Conservation (phyloP, 2,329 filamentous ascomycete genomes). For the Colletotrichum phormii region DNA sequence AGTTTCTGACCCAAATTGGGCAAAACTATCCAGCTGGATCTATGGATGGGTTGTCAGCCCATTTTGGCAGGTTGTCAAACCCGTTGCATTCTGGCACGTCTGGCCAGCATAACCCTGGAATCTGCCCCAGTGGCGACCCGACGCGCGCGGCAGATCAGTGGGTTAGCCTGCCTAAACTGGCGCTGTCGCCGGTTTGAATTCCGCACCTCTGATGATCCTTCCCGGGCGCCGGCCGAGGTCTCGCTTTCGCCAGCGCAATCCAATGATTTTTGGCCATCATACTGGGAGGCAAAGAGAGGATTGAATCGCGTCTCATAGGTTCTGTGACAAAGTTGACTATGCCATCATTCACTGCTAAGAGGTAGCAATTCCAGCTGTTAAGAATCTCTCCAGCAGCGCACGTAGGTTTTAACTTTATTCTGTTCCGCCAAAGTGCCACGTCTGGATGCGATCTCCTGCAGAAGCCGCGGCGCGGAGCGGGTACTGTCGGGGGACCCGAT, state of each 20-base stretch:
- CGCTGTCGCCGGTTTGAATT: slow-evolving; percentile 20
- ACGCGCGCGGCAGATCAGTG: slow-evolving; percentile 30
- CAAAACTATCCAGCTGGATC: neutral
- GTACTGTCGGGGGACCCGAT: slow-evolving; percentile 22
- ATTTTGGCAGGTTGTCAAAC: slow-evolving; percentile 25
- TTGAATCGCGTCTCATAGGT: neutral
- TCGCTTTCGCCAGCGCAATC: neutral
- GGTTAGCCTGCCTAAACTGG: slow-evolving; percentile 20
- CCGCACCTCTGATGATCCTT: slow-evolving; percentile 24
- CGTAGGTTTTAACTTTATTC: neutral
- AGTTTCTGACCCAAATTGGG: neutral
- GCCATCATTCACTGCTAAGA: too few species aligned
- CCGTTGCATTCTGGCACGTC: neutral
- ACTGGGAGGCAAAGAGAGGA: neutral
- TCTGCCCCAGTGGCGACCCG: slow-evolving; percentile 14
- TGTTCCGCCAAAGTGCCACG: neutral
- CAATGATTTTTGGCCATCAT: neutral
- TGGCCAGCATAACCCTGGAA: neutral
- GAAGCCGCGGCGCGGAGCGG: slow-evolving; percentile 9
- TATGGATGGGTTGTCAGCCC: slow-evolving; percentile 20
- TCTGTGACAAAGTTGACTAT: too few species aligned
- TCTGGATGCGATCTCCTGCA: slow-evolving; percentile 19
- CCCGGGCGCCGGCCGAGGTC: slow-evolving; percentile 5
- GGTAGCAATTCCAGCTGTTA: too few species aligned
- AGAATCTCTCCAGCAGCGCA: too few species aligned